Base-by-base conservation (phyloP, 148 eudicot species). In the Fallopia convolvulus region DNA sequence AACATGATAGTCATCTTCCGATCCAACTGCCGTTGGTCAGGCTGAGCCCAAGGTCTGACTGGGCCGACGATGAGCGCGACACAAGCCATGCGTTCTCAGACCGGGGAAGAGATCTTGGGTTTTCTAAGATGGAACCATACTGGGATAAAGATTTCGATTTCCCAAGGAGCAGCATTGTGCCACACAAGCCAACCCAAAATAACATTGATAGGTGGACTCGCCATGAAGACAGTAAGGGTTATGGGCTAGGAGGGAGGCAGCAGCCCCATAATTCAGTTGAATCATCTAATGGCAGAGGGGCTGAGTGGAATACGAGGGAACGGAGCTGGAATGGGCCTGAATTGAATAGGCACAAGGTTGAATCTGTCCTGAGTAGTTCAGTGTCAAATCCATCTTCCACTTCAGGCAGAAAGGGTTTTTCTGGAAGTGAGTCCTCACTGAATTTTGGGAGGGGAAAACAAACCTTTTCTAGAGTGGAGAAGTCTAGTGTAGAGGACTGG, bases 41-140 rank as follows among this genome's bases (percentile, higher is more conserved):
- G 80, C 55, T 92, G 84, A 91, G 82, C 81, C 91, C 94, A 4
- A 93, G 99, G 82, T 91, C 92, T 77, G 97, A 95, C 73, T 95
- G 99, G 99, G 97, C 92, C 48, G 97, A 95, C 84, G 99, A 95
- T 84, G 99, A 95, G 90, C 93, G 99, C n/a, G 99, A 95, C 79
- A 93, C 97, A 0, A 86, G 99, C 77, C 89, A 84, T 77, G 90
- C 89, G 23, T 81, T 90, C 84, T 82, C 77, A 21, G 91, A 86
- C 60, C 80, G 86, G 63, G 81, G 79, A 68, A 91, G 90, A 83
- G 97, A 89, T 70, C 73, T 75, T 70, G 91, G 93, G 17, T 78
- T 68, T 82, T 76, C 90, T 15, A 92, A 84, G 81, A 81, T 75
- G 49, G 97, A 90, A 72, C 82, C 81, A 68, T 86, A 87, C 81